Evolutionary conservation across 345 rosid species (phyloP).

Genomic region (Gossypium australe): DNA sequence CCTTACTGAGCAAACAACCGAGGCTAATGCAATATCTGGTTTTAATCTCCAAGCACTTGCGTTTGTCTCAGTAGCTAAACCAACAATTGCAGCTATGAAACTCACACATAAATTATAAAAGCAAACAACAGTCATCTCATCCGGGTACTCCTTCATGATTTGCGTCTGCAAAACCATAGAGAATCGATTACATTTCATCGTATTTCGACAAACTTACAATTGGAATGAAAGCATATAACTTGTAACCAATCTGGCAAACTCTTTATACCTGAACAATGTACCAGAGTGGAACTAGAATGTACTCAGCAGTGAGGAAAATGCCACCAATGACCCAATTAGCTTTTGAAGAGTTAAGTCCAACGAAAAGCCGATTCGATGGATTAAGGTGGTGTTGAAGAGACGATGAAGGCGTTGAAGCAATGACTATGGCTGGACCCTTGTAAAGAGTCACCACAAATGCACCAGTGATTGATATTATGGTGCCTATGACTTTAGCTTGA

Average conservation of each 20-base stretch:
- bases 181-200: not conserved
- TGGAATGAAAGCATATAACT: not conserved
- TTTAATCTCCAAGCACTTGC: constrained; percentile 58
- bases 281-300: constrained; percentile 68
- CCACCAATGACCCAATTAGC: constrained; percentile 75
- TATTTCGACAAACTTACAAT: not conserved
- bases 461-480: constrained; percentile 67
- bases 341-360: constrained; percentile 45
- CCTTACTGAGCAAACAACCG: constrained; percentile 79
- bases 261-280: constrained; percentile 76
- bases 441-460: constrained; percentile 76
- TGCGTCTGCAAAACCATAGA: constrained; percentile 44
- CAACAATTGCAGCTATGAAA: constrained; percentile 50
- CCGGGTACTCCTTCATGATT: constrained; percentile 83
- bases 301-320: constrained; percentile 56
- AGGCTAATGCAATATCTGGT: constrained; percentile 50
- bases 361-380: constrained; percentile 26
- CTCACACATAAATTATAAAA: constrained; percentile 65
- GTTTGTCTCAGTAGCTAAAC: constrained; percentile 44
- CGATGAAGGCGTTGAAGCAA: constrained; percentile 27
- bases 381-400: constrained; percentile 15
- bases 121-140: constrained; percentile 76
- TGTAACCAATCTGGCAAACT: not conserved
- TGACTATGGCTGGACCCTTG: constrained; percentile 58
- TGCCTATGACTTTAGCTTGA: constrained; percentile 75